Evolutionary conservation across 306 rosid genomes (phyloP).

Genomic region (Quercus engelmannii): DNA sequence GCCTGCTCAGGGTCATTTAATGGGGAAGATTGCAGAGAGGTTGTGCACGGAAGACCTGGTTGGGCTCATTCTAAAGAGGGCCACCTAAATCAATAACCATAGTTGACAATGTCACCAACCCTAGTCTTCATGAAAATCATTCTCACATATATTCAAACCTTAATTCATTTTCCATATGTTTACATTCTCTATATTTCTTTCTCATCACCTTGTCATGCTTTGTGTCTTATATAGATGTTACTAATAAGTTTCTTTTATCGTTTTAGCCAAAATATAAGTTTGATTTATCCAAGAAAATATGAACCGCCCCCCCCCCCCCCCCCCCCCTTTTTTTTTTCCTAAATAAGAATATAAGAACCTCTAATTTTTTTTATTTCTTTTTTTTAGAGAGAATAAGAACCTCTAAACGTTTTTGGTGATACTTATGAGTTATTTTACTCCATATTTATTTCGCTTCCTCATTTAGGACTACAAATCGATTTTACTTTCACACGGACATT

Average conservation of each 20-base stretch:
- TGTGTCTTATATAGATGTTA: not conserved
- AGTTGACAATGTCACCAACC: not conserved
- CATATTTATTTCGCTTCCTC: no score
- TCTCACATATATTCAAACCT: not conserved
- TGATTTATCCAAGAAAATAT: no score
- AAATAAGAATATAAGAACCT: no score
- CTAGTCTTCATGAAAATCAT: not conserved
- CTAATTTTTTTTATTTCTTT: no score
- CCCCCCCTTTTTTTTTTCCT: no score
- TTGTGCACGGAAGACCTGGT: constrained; percentile 13
- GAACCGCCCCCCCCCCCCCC: no score
- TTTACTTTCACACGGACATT: no score
- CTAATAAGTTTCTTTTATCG: not conserved
- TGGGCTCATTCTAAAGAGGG: not conserved
- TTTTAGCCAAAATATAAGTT: no score
- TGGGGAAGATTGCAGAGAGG: constrained; percentile 1
- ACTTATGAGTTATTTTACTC: no score
- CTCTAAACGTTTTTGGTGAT: no score
- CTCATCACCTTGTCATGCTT: not conserved
- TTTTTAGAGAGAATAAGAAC: no score
- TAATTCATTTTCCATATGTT: not conserved
- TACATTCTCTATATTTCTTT: not conserved
- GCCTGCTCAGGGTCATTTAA: constrained; percentile 40
- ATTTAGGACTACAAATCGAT: no score
- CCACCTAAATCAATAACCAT: not conserved